Percentiles rank a stretch among this genome's conserved stretches.
Evolutionary conservation across 2,329 filamentous ascomycete genomes (phyloP).

Genomic region (Fusarium fracticaudum): DNA sequence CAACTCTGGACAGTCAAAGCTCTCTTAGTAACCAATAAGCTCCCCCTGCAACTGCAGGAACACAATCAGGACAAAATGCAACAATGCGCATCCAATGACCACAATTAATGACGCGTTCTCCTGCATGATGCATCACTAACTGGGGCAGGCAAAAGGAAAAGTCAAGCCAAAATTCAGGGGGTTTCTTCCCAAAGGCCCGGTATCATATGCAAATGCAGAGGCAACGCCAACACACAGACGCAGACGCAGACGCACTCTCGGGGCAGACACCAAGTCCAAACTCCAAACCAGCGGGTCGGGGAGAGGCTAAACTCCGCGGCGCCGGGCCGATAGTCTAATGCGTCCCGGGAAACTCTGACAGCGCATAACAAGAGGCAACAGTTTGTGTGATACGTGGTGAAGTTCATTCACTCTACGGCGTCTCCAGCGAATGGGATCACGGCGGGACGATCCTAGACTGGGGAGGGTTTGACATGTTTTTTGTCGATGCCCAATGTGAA

Average conservation of each 20-base stretch:
- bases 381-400: slow-evolving; percentile 4
- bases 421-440: slow-evolving; percentile 21
- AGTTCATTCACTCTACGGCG: neutral
- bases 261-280: slow-evolving; percentile 6
- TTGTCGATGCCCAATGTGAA: slow-evolving; percentile 33
- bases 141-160: slow-evolving; percentile 5
- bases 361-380: slow-evolving; percentile 10
- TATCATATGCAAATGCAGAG: slow-evolving; percentile 27
- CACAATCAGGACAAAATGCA: slow-evolving; percentile 1
- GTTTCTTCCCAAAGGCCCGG: slow-evolving; percentile 20
- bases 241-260: neutral
- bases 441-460: slow-evolving; percentile 16
- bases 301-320: slow-evolving; percentile 31
- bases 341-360: slow-evolving; percentile 10
- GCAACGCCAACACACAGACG: slow-evolving; percentile 19
- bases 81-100: slow-evolving; percentile 9
- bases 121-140: slow-evolving; percentile 38
- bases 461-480: slow-evolving; percentile 1
- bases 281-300: slow-evolving; percentile 15
- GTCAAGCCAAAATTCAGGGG: slow-evolving; percentile 7
- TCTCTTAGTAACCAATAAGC: neutral
- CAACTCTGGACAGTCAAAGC: neutral
- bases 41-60: neutral
- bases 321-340: slow-evolving; percentile 28
- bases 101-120: slow-evolving; percentile 30